These are phyloP conservation scores for Trametes cubensis DNA, from an alignment of 768 basidiomycete genomes.

Conservation along the genomic window DNA sequence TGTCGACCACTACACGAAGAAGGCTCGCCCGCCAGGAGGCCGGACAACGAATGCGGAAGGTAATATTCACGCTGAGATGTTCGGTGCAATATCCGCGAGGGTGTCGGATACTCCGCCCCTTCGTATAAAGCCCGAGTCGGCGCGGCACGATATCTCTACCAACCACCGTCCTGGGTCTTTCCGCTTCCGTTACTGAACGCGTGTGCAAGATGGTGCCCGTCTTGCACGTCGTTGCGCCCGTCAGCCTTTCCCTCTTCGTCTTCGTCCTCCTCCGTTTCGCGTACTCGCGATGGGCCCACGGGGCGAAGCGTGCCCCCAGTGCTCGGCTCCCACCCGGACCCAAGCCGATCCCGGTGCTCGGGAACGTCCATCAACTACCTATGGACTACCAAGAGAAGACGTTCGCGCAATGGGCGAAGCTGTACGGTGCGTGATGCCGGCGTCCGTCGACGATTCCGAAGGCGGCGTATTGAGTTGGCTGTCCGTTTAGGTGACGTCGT, in stretches of 20 bases:
- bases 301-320: constrained; percentile 5
- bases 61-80: constrained; percentile 12
- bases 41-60: constrained; percentile 6
- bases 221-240: constrained; percentile 12
- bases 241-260: constrained; percentile 20
- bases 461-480: constrained; percentile 11
- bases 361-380: constrained; percentile 36
- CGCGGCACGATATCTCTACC: constrained; percentile 1
- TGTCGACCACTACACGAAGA: constrained; percentile 10
- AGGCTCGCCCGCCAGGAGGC: background rate
- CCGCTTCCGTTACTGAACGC: background rate
- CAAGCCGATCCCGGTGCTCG: constrained; percentile 33
- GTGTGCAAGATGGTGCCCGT: background rate
- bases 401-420: constrained; percentile 33
- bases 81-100: constrained; percentile 11
- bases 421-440: constrained; percentile 31
- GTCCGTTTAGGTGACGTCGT: constrained; percentile 37
- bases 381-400: constrained; percentile 28
- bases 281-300: constrained; percentile 1
- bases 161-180: constrained; percentile 4
- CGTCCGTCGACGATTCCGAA: constrained; percentile 6
- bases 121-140: constrained; percentile 18
- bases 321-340: constrained; percentile 36
- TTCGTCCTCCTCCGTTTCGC: constrained; percentile 21
- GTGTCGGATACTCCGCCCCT: constrained; percentile 9